Base-by-base conservation (phyloP, 768 basidiomycete species). In the Boletus tylopilopsis region DNA sequence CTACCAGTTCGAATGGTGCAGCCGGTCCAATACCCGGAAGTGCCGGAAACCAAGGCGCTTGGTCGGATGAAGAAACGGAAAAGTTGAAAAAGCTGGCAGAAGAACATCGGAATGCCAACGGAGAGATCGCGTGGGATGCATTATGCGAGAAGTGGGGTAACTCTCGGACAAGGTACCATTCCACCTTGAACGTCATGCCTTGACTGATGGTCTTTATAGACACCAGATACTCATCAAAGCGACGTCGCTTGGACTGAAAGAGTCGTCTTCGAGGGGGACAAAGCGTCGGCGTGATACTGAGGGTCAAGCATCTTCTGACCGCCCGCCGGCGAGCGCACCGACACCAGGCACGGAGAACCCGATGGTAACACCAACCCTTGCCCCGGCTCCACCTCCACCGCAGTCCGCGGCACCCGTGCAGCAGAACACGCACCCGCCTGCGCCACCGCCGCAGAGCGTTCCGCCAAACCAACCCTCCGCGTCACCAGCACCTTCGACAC, bases 161-260 rank as follows among this genome's bases (percentile, higher is more conserved):
- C 53, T 79, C 79, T 33, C 75, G 89, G 46, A 83, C 89, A 47
- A 81, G 85, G 89, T 87, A 54, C 41, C 21, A 70, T 70, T 24
- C 38, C 22, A 1, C 48, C 46, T 36, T 25, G 6, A 4, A 11
- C 32, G 38, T 13, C 16, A 3, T 36, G 12, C 19, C 5, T 39
- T 39, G 7, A n/a, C 47, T 63, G 44, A 64, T 40, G 24, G 18
- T 29, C 29, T 39, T 23, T 30, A 1, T 19, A 91, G 89, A 61
- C 87, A 90, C 58, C 89, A 92, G 64, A 90, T 91, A 47, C 70
- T 90, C 29, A 79, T 90, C 52, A 90, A 89, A 67, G 90, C 88
- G 2, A 91, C 85, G 2, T 71, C 76, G n/a, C 66, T 92, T 16
- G 85, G 86, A 10, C 71, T 92, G 41, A 90, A 90, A 65, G 85